Conservation (phyloP, 257 asterid species). For the Solanum chilense region DNA sequence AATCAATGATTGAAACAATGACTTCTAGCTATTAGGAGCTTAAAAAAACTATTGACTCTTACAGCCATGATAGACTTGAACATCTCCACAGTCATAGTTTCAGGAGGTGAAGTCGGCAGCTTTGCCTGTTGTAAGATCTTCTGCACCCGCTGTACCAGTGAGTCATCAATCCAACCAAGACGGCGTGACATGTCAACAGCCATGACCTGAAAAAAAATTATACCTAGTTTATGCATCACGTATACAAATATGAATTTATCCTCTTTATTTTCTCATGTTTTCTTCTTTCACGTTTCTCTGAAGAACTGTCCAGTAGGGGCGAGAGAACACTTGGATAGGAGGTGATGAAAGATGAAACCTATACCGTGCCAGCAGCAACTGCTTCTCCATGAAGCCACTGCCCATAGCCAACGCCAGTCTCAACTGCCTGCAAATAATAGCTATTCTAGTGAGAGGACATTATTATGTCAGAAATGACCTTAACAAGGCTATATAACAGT, state of each 20-base stretch:
- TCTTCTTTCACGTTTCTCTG: neutral
- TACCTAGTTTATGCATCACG: neutral
- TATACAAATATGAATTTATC: neutral
- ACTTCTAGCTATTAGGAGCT: neutral
- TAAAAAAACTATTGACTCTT: conserved; percentile 16
- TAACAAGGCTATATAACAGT: neutral
- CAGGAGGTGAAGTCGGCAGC: conserved; percentile 83
- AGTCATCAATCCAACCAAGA: conserved; percentile 91
- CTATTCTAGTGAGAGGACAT: neutral
- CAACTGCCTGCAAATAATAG: conserved; percentile 66
- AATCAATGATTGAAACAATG: neutral
- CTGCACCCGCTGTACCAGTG: conserved; percentile 63
- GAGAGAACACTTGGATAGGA: neutral
- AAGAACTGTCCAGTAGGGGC: neutral
- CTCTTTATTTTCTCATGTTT: neutral
- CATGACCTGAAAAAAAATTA: conserved; percentile 56
- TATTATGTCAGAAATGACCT: neutral
- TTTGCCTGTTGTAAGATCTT: conserved; percentile 59
- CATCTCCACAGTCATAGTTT: conserved; percentile 69
- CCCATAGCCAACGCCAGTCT: conserved; percentile 87
- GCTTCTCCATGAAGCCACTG: conserved; percentile 99
- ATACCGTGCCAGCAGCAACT: conserved; percentile 94
- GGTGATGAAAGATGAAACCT: neutral
- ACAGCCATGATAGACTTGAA: conserved; percentile 96
- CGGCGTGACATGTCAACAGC: conserved; percentile 92